Evolutionary conservation across 2,329 filamentous ascomycete species (phyloP).

Genomic region (Aspergillus uvarum): DNA sequence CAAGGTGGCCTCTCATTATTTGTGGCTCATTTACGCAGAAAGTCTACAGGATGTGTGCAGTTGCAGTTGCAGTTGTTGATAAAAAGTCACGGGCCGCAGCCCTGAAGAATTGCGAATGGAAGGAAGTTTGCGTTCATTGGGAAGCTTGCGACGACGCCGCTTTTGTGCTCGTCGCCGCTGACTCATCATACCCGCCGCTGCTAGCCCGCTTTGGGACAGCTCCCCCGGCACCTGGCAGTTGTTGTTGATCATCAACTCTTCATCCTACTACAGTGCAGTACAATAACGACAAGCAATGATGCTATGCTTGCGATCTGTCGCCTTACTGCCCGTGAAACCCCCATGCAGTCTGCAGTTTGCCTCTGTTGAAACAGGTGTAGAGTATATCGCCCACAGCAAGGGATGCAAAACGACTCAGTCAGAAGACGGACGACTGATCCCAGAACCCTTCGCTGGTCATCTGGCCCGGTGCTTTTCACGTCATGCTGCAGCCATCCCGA

Average conservation of each 20-base stretch:
- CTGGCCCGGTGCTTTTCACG: conserved; percentile 62
- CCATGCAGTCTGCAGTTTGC: neutral
- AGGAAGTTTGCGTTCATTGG: conserved; percentile 17
- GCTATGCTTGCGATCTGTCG: neutral
- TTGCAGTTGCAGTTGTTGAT: neutral
- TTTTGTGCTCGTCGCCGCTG: conserved; percentile 19
- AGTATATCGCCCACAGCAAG: neutral
- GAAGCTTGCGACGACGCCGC: conserved; percentile 10
- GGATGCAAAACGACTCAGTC: neutral
- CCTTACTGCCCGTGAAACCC: neutral
- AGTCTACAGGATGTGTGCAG: neutral
- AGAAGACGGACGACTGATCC: neutral
- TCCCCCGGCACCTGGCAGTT: neutral
- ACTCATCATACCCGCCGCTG: conserved; percentile 12
- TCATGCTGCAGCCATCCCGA: conserved; percentile 84
- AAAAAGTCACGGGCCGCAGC: conserved; percentile 31
- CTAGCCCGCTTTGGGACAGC: conserved; percentile 6
- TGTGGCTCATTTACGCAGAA: conserved; percentile 10
- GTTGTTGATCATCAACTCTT: neutral
- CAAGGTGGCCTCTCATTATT: conserved; percentile 31
- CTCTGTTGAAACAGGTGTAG: neutral
- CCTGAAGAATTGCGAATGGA: conserved; percentile 25
- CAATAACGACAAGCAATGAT: neutral
- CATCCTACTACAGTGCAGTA: too few relatives aligned
- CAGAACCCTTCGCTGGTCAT: neutral